Conservation (phyloP, 2,329 filamentous ascomycete species). For the Lojkania enalia region DNA sequence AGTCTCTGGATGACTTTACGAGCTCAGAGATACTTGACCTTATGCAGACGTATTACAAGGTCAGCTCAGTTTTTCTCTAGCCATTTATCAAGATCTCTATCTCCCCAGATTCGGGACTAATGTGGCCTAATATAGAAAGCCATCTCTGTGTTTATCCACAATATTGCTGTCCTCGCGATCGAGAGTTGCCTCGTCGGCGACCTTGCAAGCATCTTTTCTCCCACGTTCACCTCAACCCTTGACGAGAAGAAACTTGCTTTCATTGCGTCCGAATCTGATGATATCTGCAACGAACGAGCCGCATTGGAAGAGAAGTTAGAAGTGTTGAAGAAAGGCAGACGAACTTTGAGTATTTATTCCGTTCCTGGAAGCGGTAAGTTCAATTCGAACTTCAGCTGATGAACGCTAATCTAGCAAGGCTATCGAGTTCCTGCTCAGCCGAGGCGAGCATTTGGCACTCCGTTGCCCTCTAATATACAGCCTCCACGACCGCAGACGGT, state of each 20-base stretch:
- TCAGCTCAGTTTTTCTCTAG: not conserved
- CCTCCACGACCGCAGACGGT: too few species aligned
- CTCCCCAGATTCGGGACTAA: not conserved
- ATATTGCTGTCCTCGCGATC: conserved; percentile 29
- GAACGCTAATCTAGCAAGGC: too few species aligned
- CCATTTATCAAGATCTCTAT: not conserved
- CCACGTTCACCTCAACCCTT: conserved; percentile 22
- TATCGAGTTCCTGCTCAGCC: too few species aligned
- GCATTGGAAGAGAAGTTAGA: conserved; percentile 17
- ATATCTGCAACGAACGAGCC: conserved; percentile 18
- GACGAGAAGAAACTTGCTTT: conserved; percentile 21
- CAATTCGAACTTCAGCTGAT: too few species aligned
- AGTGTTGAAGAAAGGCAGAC: conserved; percentile 18
- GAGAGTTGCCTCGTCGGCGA: conserved; percentile 30
- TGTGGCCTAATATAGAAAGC: conserved; percentile 22
- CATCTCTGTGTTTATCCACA: conserved; percentile 31
- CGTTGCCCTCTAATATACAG: too few species aligned
- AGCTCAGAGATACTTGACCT: conserved; percentile 31
- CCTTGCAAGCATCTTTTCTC: conserved; percentile 25
- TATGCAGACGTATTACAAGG: conserved; percentile 34
- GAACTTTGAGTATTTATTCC: conserved; percentile 21
- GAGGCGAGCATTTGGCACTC: too few species aligned
- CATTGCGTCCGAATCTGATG: conserved; percentile 33
- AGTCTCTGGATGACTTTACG: conserved; percentile 27
- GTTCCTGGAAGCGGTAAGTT: too few species aligned